Base-by-base conservation (phyloP, 495 filamentous ascomycete species). In the Gamarada debralockiae region DNA sequence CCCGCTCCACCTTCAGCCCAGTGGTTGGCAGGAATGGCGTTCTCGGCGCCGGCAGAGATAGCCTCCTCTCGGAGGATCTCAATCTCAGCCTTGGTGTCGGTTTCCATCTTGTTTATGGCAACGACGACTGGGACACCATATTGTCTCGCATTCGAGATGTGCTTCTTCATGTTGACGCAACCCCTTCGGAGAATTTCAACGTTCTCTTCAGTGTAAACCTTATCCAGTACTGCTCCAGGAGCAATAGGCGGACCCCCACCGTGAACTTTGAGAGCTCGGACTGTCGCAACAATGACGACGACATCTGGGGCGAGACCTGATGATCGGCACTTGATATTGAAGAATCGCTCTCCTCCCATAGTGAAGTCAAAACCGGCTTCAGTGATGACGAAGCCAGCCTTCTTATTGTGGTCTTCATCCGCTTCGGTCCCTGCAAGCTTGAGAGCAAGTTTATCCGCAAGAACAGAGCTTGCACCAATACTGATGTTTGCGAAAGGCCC, bases 281-380 rank as follows among this genome's bases (percentile, higher is more conserved):
- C 89, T 2, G 93, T 98, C 42, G 93, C 92, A 21, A 98, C 93
- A 48, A 98, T 85, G 31, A 98, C 89, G 14, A 96, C 92, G 3
- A 88, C 85, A 63, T 98, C 93, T 7, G 93, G 93, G 1, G 87
- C 83, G 34, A 98, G 79, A 17, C 93, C 93, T 14, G 90, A 96
- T 25, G 90, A 90, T 40, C 93, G 85, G 74, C 93, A 97, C 79
- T 98, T 98, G 73, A 98, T 97, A 73, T 98, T 97, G 83, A 98
- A 97, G 79, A 98, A 98, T 24, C 93, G 86, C 78, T 98, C 93
- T 47, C 93, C 93, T 53, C 93, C 93, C 93, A 98, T 98, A 45
- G 93, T 97, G 72, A 98, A 98, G 68, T 98, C 93, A 68, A 98
- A 98, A 8, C 93, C 93, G 40, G 93, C 92, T 70, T 98, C 93